phyloP scores from a whole-genome alignment of 768 basidiomycete species.

The Termitomyces sp. region DNA sequence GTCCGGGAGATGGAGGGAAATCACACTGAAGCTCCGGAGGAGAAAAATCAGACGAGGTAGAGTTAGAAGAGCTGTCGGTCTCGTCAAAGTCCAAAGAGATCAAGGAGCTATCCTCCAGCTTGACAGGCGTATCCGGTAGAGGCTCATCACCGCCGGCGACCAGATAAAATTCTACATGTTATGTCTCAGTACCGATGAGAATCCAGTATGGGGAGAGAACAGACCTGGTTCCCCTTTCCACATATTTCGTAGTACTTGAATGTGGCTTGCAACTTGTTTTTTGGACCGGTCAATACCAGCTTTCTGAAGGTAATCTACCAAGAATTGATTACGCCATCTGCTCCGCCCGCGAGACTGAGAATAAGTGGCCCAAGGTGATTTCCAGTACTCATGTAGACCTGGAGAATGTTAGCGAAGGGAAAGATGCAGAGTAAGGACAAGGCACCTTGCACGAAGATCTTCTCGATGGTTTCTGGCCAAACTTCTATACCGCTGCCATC shows the following conservation, averaged over 20 bases:
- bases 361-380: slow-evolving; percentile 75
- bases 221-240: slow-evolving; percentile 79
- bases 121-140: slow-evolving; percentile 46
- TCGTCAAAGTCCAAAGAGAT: slow-evolving; percentile 44
- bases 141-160: slow-evolving; percentile 80
- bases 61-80: slow-evolving; percentile 29
- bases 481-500: slow-evolving; percentile 73
- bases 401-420: slow-evolving; percentile 1
- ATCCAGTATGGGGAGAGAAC: slow-evolving; percentile 11
- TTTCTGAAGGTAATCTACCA: slow-evolving; percentile 74
- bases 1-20: slow-evolving; percentile 40
- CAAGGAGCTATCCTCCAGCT: slow-evolving; percentile 47
- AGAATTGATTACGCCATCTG: slow-evolving; percentile 80
- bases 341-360: slow-evolving; percentile 67
- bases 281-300: slow-evolving; percentile 68
- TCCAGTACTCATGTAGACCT: slow-evolving; percentile 78
- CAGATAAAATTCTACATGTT: slow-evolving; percentile 58
- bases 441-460: slow-evolving; percentile 70
- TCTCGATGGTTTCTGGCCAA: slow-evolving; percentile 77
- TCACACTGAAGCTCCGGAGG: slow-evolving; percentile 38
- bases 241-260: slow-evolving; percentile 82
- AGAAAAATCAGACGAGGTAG: slow-evolving; percentile 41
- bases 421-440: slow-evolving; percentile 1
- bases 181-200: slow-evolving; percentile 7
- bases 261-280: slow-evolving; percentile 88